A percentile compares a stretch with the other conserved stretches of the same genome.
phyloP scores from a whole-genome alignment of 768 basidiomycete species.

The Phaeotremella fagi region DNA sequence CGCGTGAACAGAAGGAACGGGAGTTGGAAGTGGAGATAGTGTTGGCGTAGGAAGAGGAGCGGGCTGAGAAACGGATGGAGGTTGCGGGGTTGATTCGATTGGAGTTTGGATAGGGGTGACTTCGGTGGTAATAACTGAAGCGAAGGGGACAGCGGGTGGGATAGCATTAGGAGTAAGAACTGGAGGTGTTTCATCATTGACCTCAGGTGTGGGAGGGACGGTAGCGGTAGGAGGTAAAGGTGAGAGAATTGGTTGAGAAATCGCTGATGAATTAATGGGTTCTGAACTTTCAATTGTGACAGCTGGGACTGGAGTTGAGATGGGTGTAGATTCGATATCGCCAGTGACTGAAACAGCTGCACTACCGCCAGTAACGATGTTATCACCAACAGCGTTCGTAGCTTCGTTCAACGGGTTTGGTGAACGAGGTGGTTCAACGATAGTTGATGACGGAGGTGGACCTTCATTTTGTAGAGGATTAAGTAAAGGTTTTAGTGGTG shows the following conservation, averaged over 20 bases:
- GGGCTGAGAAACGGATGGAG: background rate
- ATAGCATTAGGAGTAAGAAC: conserved; percentile 17
- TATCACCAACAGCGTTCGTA: conserved; percentile 19
- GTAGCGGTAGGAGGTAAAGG: conserved; percentile 36
- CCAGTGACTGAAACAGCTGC: conserved; percentile 7
- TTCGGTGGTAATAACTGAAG: conserved; percentile 29
- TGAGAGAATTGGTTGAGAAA: conserved; percentile 2
- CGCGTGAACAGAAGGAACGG: conserved; percentile 41
- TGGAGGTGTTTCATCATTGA: conserved; percentile 31
- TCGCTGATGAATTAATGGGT: background rate
- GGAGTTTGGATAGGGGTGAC: background rate
- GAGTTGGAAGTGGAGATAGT: conserved; percentile 23
- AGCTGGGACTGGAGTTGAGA: background rate
- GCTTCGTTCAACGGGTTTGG: conserved; percentile 30
- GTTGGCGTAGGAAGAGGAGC: background rate
- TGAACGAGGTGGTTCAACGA: conserved; percentile 37
- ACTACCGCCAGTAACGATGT: conserved; percentile 9
- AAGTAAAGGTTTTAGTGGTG: conserved; percentile 32
- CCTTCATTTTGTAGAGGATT: conserved; percentile 35
- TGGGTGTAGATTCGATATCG: background rate
- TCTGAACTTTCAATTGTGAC: background rate
- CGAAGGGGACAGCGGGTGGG: conserved; percentile 34
- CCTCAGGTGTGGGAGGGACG: conserved; percentile 29
- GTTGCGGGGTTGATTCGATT: background rate
- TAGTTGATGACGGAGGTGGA: conserved; percentile 30